Conservation (phyloP, 2,329 filamentous ascomycete species). For the Eurotiales sp. region DNA sequence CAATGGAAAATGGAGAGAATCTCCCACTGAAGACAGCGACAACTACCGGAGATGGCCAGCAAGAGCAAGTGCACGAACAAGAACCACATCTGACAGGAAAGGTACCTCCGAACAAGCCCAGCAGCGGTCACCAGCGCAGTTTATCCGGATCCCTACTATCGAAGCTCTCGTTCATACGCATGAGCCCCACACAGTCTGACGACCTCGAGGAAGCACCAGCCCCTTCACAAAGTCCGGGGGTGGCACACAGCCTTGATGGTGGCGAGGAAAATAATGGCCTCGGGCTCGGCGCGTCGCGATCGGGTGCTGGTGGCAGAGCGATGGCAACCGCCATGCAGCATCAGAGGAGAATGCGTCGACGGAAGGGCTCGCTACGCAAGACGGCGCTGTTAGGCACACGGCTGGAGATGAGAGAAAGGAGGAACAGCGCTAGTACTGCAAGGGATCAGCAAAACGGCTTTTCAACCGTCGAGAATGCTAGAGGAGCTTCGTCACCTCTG, state of each 20-base stretch:
- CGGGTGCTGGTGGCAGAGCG: constrained; percentile 44
- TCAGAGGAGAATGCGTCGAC: constrained; percentile 59
- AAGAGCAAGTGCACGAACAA: neutral
- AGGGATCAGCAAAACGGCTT: constrained; percentile 4
- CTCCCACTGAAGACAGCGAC: constrained; percentile 22
- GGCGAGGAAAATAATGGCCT: constrained; percentile 10
- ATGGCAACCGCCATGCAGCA: constrained; percentile 47
- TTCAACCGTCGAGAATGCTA: constrained; percentile 2
- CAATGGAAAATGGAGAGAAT: constrained; percentile 35
- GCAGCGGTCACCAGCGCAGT: constrained; percentile 39
- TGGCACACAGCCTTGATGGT: constrained; percentile 21
- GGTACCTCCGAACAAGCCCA: constrained; percentile 30
- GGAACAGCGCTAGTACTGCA: constrained; percentile 8
- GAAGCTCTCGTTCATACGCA: constrained; percentile 65
- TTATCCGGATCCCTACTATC: constrained; percentile 65
- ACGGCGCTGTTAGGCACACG: constrained; percentile 70
- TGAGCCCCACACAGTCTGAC: constrained; percentile 30
- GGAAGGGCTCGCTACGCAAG: constrained; percentile 83
- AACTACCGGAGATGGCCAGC: constrained; percentile 19
- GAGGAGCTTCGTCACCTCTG: constrained; percentile 3
- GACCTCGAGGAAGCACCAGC: neutral
- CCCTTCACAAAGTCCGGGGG: constrained; percentile 24
- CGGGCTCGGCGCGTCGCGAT: constrained; percentile 20
- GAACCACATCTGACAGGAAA: constrained; percentile 20
- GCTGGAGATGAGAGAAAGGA: constrained; percentile 33